Conservation (phyloP, 2,329 filamentous ascomycete species). For the Ophiostoma sp. region DNA sequence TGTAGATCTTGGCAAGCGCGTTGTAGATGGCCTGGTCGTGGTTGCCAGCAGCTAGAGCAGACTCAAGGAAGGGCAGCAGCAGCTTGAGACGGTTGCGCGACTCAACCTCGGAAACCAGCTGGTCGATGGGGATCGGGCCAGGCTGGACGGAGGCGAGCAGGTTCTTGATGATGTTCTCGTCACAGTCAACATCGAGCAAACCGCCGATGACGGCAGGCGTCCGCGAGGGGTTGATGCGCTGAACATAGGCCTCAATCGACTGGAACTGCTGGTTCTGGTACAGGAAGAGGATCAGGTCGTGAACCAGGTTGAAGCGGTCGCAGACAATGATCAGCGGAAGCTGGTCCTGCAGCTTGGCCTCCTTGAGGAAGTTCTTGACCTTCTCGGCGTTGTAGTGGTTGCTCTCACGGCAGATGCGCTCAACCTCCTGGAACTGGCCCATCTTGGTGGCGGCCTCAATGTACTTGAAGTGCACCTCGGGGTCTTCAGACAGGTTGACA, state of each 20-base stretch:
- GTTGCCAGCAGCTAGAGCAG: slow-evolving; percentile 83
- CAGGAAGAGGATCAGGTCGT: slow-evolving; percentile 91
- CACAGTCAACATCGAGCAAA: slow-evolving; percentile 93
- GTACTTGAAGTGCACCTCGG: slow-evolving; percentile 98
- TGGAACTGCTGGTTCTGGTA: slow-evolving; percentile 99
- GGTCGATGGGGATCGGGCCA: slow-evolving; percentile 84
- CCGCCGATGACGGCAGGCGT: slow-evolving; percentile 93
- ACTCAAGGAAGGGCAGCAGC: slow-evolving; percentile 91
- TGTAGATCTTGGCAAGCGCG: slow-evolving; percentile 98
- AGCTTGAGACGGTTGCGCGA: slow-evolving; percentile 93
- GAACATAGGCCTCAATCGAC: slow-evolving; percentile 97
- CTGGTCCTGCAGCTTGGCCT: slow-evolving; percentile 88
- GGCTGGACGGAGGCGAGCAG: slow-evolving; percentile 83
- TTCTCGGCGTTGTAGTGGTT: slow-evolving; percentile 88
- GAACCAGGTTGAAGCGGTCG: slow-evolving; percentile 98
- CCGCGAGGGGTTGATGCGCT: slow-evolving; percentile 88
- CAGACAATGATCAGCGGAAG: slow-evolving; percentile 97
- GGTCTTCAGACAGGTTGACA: slow-evolving; percentile 92
- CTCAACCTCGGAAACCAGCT: slow-evolving; percentile 93
- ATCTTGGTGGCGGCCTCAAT: slow-evolving; percentile 95
- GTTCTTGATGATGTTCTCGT: slow-evolving; percentile 93
- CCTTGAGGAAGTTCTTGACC: slow-evolving; percentile 99
- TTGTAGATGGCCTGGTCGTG: slow-evolving; percentile 97
- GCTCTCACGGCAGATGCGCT: slow-evolving; percentile 95
- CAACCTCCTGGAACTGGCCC: slow-evolving; percentile 91